Conservation (phyloP, 1,139 yeast genomes). For the Spencermartinsiella ligniputridi region DNA sequence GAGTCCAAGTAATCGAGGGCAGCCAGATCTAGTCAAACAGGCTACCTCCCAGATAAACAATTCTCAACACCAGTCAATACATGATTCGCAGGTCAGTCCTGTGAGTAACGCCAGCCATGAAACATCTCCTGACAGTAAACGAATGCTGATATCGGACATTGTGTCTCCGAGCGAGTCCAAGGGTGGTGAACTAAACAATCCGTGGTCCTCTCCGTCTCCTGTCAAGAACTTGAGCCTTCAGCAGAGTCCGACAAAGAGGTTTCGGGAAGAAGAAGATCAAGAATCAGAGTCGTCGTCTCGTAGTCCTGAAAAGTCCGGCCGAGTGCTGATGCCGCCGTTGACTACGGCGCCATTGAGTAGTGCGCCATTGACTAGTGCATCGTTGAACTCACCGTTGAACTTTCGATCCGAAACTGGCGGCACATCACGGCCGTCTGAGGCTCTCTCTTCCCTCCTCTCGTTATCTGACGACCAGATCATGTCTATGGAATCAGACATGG, state of each 20-base stretch:
- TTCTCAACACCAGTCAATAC: not conserved
- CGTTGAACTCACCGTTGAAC: not conserved
- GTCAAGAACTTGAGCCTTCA: not conserved
- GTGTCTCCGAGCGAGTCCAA: not conserved
- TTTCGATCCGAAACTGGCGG: not conserved
- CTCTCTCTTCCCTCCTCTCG: conserved; percentile 6
- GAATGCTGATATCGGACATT: conserved; percentile 1
- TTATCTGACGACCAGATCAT: conserved; percentile 12
- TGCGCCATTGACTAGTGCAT: not conserved
- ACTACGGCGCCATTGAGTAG: not conserved
- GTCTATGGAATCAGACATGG: conserved; percentile 7
- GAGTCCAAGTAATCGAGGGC: conserved; percentile 1
- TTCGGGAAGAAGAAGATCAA: not conserved
- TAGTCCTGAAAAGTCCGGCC: not conserved
- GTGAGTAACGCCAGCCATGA: not conserved
- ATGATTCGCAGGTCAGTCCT: not conserved
- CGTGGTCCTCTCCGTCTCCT: not conserved
- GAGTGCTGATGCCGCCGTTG: not conserved
- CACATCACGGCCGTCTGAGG: conserved; percentile 8
- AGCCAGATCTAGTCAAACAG: too few relatives aligned
- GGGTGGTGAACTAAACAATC: not conserved
- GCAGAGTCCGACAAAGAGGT: not conserved
- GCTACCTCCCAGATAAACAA: too few relatives aligned
- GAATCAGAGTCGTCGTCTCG: not conserved
- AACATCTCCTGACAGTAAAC: not conserved